Conservation (phyloP, 108 stramenopile genomes). For the Epipyxis sp. region DNA sequence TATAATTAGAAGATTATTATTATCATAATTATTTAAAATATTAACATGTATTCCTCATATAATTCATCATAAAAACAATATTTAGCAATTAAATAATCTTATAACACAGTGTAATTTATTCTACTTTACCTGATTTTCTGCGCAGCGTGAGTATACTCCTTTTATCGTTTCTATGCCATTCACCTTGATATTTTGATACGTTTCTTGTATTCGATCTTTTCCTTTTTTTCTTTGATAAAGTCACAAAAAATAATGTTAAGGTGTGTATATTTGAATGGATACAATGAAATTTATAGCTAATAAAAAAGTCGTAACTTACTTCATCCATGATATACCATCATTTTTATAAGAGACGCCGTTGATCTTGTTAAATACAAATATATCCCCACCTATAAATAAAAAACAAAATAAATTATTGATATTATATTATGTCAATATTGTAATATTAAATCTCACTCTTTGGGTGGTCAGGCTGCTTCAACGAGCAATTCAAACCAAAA, state of each 20-base stretch:
- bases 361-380: neutral
- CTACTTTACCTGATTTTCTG: neutral
- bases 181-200: neutral
- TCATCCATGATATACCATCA: neutral
- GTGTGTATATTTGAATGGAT: neutral
- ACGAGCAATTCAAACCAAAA: no score
- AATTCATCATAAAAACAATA: neutral
- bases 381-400: no score
- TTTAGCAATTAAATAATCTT: neutral
- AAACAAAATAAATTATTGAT: no score
- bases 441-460: no score
- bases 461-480: no score
- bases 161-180: neutral
- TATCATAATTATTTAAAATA: neutral
- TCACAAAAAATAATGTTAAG: neutral
- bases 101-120: neutral
- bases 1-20: neutral
- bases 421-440: no score
- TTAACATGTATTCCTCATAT: neutral
- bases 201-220: neutral
- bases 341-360: neutral
- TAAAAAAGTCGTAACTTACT: neutral
- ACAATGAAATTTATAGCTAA: neutral
- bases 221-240: slow-evolving; percentile 3
- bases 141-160: neutral